Evolutionary conservation across 1,284 basidiomycete species (phyloP).

Genomic region (Waitea zeae): DNA sequence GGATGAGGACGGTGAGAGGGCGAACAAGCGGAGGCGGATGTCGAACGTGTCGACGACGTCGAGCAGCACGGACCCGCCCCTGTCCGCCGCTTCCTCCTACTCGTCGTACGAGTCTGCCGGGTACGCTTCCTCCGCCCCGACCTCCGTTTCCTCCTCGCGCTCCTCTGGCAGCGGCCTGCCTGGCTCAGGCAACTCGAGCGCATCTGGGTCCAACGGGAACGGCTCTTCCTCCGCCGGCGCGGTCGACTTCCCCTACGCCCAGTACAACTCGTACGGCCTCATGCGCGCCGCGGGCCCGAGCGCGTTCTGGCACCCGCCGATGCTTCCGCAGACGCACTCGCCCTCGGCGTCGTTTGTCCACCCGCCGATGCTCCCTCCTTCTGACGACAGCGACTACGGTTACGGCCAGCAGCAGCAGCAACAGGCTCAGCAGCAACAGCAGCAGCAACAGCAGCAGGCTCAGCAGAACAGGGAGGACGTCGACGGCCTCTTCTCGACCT

Average conservation of each 20-base stretch:
- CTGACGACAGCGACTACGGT: constrained; percentile 13
- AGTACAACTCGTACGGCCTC: constrained; percentile 22
- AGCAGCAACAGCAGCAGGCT: constrained; percentile 25
- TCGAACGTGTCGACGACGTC: constrained; percentile 53
- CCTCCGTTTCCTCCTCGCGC: not conserved
- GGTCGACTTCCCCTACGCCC: constrained; percentile 32
- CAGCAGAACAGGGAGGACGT: constrained; percentile 11
- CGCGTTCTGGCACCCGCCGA: constrained; percentile 58
- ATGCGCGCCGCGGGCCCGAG: constrained; percentile 28
- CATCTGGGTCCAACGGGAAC: no score
- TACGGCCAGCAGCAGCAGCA: not conserved
- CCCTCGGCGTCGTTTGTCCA: constrained; percentile 37
- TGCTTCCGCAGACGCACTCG: constrained; percentile 31
- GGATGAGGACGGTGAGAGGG: constrained; percentile 20
- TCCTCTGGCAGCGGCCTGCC: not conserved
- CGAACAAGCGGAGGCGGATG: constrained; percentile 50
- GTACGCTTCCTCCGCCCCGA: not conserved
- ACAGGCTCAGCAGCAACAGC: constrained; percentile 26
- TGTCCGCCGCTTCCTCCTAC: constrained; percentile 38
- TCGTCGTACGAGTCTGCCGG: constrained; percentile 2
- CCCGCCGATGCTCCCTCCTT: constrained; percentile 37
- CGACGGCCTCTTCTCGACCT: constrained; percentile 33
- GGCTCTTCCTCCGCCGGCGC: constrained; percentile 20
- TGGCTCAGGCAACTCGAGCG: constrained; percentile 2
- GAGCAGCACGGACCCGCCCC: constrained; percentile 49